A percentile compares a stretch with the other conserved stretches of the same genome.
These are phyloP conservation scores for Debaryomyces hansenii DNA, from an alignment of 805 yeast species.

Conservation along the genomic window DNA sequence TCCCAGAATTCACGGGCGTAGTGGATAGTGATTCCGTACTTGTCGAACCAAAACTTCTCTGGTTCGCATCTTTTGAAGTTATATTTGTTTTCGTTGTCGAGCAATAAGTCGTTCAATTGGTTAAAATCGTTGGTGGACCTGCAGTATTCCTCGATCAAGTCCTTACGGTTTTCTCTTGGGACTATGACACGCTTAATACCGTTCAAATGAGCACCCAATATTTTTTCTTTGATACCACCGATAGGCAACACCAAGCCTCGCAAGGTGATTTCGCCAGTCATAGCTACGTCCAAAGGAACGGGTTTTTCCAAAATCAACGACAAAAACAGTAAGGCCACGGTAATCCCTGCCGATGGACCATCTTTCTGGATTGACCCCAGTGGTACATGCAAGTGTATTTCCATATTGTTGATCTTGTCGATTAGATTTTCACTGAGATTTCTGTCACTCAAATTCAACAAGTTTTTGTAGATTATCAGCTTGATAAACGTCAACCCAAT, in stretches of 20 bases:
- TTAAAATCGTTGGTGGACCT: slow-evolving; percentile 29
- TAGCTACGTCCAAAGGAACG: slow-evolving; percentile 55
- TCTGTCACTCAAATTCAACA: slow-evolving; percentile 28
- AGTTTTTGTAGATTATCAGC: slow-evolving; percentile 44
- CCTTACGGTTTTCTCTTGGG: slow-evolving; percentile 70
- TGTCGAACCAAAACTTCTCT: slow-evolving; percentile 49
- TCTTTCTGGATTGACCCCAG: slow-evolving; percentile 49
- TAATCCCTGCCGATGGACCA: slow-evolving; percentile 49
- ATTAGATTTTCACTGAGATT: slow-evolving; percentile 30
- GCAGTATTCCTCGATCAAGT: slow-evolving; percentile 59
- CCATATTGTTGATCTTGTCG: slow-evolving; percentile 50
- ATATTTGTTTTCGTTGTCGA: slow-evolving; percentile 30
- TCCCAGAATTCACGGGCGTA: slow-evolving; percentile 81
- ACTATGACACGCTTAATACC: slow-evolving; percentile 55
- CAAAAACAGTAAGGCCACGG: slow-evolving; percentile 48
- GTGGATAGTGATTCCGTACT: slow-evolving; percentile 56
- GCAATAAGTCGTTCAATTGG: slow-evolving; percentile 34
- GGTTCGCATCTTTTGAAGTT: slow-evolving; percentile 43
- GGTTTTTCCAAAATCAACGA: slow-evolving; percentile 45
- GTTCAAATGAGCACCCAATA: slow-evolving; percentile 76
- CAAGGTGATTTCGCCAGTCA: slow-evolving; percentile 86
- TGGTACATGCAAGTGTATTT: slow-evolving; percentile 56
- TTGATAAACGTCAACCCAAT: slow-evolving; percentile 76
- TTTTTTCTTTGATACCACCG: slow-evolving; percentile 78
- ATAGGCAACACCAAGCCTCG: slow-evolving; percentile 78